Percentiles rank a stretch among this genome's conserved stretches.
phyloP scores from a whole-genome alignment of 441 rosid genomes.

The Euphorbia schlechtendalii region DNA sequence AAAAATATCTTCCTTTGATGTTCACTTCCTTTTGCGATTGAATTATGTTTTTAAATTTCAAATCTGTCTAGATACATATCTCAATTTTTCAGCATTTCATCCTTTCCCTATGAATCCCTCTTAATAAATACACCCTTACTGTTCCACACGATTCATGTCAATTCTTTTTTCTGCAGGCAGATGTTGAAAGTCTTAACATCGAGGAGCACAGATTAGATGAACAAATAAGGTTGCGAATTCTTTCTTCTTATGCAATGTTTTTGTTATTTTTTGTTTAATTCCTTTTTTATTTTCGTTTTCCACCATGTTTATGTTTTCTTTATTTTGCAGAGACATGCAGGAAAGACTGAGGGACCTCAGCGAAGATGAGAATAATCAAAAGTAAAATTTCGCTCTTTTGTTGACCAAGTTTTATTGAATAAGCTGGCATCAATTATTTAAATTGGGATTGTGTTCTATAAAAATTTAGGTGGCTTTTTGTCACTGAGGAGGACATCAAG shows the following conservation, averaged over 20 bases:
- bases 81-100: neutral
- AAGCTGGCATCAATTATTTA: neutral
- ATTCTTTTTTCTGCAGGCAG: conserved; percentile 43
- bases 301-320: too few species aligned
- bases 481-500: conserved; percentile 95
- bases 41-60: neutral
- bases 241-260: conserved; percentile 18
- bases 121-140: neutral
- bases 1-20: too few species aligned
- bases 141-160: too few species aligned
- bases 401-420: neutral
- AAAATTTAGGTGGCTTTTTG: conserved; percentile 74
- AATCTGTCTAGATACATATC: neutral
- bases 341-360: conserved; percentile 79
- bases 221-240: conserved; percentile 53
- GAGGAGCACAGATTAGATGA: conserved; percentile 71
- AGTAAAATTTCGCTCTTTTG: conserved; percentile 35
- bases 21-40: neutral
- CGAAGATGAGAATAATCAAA: conserved; percentile 83
- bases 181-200: conserved; percentile 60
- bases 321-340: conserved; percentile 87
- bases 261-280: neutral
- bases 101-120: too few species aligned
- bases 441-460: conserved; percentile 15
- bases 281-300: too few species aligned